Evolutionary conservation across 257 asterid genomes (phyloP).

Genomic region (Salvia hispanica): DNA sequence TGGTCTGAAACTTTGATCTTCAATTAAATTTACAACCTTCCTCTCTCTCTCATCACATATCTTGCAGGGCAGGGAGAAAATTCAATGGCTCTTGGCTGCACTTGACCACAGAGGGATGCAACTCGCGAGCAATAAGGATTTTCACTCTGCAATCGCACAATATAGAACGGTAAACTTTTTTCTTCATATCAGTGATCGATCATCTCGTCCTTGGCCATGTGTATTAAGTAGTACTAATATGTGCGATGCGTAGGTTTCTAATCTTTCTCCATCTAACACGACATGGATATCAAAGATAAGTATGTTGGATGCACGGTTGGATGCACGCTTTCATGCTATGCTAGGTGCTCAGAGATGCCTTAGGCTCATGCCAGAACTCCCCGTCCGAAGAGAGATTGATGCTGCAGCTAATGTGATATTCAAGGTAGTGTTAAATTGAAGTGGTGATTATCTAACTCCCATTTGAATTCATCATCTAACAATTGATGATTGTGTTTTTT

Average conservation of each 20-base stretch:
- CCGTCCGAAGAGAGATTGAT: too few species aligned
- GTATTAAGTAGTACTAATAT: too few species aligned
- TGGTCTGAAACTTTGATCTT: neutral
- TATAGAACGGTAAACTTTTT: constrained; percentile 33
- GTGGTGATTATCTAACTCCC: too few species aligned
- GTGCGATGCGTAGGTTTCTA: neutral
- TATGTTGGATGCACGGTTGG: constrained; percentile 21
- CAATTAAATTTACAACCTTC: too few species aligned
- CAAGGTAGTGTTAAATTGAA: too few species aligned
- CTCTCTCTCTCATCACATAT: neutral
- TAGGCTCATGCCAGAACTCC: constrained; percentile 19
- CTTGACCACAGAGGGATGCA: constrained; percentile 15
- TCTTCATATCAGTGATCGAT: neutral
- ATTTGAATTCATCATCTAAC: too few species aligned
- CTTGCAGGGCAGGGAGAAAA: constrained; percentile 25
- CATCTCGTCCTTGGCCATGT: too few species aligned
- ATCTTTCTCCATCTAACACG: constrained; percentile 5
- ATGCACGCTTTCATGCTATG: constrained; percentile 21
- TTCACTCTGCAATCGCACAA: constrained; percentile 33
- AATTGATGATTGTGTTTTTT: too few species aligned
- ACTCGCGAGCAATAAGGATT: constrained; percentile 22
- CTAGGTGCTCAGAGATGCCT: constrained; percentile 39
- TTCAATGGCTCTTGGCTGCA: neutral
- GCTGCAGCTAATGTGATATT: too few species aligned
- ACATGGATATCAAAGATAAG: constrained; percentile 26